Conservation (phyloP, 2,329 filamentous ascomycete genomes). For the Bimuria novae-zelandiae region DNA sequence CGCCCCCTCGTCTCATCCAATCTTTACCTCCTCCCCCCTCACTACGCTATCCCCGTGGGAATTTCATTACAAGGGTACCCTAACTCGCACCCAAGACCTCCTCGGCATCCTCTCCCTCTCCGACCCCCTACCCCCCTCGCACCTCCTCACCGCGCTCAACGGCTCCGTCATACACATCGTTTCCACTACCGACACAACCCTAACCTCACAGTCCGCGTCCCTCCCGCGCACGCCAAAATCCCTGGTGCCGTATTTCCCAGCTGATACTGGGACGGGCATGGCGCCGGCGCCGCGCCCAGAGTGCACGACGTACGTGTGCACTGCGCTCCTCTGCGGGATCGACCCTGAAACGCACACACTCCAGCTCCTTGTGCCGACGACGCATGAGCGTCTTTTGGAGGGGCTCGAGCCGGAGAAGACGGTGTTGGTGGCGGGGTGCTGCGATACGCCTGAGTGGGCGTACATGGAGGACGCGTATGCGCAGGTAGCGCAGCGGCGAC, state of each 20-base stretch:
- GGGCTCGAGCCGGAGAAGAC: conserved; percentile 31
- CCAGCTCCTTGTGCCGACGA: conserved; percentile 68
- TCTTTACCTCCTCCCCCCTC: conserved; percentile 62
- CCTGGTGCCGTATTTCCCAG: conserved; percentile 65
- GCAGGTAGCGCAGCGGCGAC: background rate
- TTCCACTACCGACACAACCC: conserved; percentile 57
- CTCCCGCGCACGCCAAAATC: conserved; percentile 54
- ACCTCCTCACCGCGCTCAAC: conserved; percentile 69
- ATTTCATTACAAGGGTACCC: conserved; percentile 61
- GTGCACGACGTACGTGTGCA: conserved; percentile 63
- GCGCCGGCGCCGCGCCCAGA: conserved; percentile 59
- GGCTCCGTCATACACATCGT: conserved; percentile 73
- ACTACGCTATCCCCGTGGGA: conserved; percentile 63
- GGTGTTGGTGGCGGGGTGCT: conserved; percentile 39
- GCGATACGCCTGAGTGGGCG: conserved; percentile 41
- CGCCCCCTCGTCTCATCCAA: conserved; percentile 24
- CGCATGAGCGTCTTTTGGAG: conserved; percentile 30
- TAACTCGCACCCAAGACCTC: conserved; percentile 55
- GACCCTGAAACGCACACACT: conserved; percentile 60
- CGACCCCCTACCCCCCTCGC: conserved; percentile 62
- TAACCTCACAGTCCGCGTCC: conserved; percentile 21
- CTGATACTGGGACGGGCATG: conserved; percentile 52
- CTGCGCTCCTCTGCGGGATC: conserved; percentile 72
- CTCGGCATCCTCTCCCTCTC: conserved; percentile 71
- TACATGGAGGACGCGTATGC: conserved; percentile 38